Percentiles rank a stretch among this genome's conserved stretches.
Conservation (phyloP, 2,329 filamentous ascomycete genomes). For the Balansia obtecta region DNA sequence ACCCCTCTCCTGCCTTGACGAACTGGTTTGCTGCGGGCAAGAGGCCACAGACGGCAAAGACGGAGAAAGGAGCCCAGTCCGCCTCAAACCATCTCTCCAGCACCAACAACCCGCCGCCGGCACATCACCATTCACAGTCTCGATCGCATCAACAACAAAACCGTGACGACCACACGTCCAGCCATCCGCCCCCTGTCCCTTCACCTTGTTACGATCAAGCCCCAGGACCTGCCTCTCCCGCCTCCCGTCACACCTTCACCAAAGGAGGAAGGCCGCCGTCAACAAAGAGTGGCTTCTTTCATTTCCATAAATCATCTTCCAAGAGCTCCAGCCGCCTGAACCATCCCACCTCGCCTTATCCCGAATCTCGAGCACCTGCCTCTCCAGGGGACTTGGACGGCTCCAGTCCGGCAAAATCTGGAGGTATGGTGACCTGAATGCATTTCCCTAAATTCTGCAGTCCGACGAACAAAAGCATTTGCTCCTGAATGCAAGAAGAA, state of each 20-base stretch:
- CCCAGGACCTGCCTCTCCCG: conserved; percentile 6
- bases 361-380: conserved; percentile 24
- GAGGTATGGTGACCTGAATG: conserved; percentile 18
- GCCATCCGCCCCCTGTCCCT: conserved; percentile 13
- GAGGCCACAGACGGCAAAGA: conserved; percentile 10
- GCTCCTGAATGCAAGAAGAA: neutral
- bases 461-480: conserved; percentile 2
- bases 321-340: conserved; percentile 26
- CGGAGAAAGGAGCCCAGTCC: conserved; percentile 9
- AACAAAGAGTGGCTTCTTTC: conserved; percentile 38
- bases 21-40: conserved; percentile 25
- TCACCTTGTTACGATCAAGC: conserved; percentile 9
- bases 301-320: conserved; percentile 34
- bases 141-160: conserved; percentile 14
- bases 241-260: conserved; percentile 1
- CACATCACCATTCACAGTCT: neutral
- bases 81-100: conserved; percentile 4
- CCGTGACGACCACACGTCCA: conserved; percentile 13
- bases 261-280: conserved; percentile 15
- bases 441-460: neutral
- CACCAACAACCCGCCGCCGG: conserved; percentile 11
- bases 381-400: conserved; percentile 26
- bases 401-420: conserved; percentile 15
- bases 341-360: conserved; percentile 16
- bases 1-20: conserved; percentile 29